phyloP scores from a whole-genome alignment of 1,284 basidiomycete species.

The Boletus mariae region DNA sequence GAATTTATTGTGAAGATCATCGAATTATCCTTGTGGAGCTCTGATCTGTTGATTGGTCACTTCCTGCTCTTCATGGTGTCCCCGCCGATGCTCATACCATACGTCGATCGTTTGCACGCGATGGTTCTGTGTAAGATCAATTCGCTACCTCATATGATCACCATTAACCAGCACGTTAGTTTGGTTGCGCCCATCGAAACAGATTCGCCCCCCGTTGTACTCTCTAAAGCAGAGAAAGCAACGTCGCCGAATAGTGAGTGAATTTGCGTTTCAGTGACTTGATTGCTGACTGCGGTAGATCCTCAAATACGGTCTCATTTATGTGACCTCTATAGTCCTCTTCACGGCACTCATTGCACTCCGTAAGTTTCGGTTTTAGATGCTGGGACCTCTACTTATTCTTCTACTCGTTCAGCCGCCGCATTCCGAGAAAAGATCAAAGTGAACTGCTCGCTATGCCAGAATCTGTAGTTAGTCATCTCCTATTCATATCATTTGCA shows the following conservation, averaged over 20 bases:
- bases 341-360: constrained; percentile 76
- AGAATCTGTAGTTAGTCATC: constrained; percentile 52
- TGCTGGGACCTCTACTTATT: neutral
- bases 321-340: constrained; percentile 68
- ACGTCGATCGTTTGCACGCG: constrained; percentile 72
- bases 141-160: constrained; percentile 13
- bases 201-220: constrained; percentile 93
- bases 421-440: constrained; percentile 55
- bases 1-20: constrained; percentile 88
- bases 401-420: constrained; percentile 42
- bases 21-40: constrained; percentile 77
- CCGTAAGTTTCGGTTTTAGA: constrained; percentile 51
- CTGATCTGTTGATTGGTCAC: constrained; percentile 67
- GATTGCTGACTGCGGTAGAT: constrained; percentile 39
- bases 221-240: constrained; percentile 84
- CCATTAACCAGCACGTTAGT: constrained; percentile 42
- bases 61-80: constrained; percentile 74
- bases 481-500: constrained; percentile 26
- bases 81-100: constrained; percentile 69
- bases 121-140: constrained; percentile 62
- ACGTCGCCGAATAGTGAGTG: constrained; percentile 79
- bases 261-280: neutral
- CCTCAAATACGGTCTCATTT: constrained; percentile 75
- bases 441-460: constrained; percentile 65
- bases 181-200: constrained; percentile 83